Evolutionary conservation across 495 filamentous ascomycete species (phyloP), one percentile per base, ranked within the genome.

Genomic region (Penicillium longicatenatum): DNA sequence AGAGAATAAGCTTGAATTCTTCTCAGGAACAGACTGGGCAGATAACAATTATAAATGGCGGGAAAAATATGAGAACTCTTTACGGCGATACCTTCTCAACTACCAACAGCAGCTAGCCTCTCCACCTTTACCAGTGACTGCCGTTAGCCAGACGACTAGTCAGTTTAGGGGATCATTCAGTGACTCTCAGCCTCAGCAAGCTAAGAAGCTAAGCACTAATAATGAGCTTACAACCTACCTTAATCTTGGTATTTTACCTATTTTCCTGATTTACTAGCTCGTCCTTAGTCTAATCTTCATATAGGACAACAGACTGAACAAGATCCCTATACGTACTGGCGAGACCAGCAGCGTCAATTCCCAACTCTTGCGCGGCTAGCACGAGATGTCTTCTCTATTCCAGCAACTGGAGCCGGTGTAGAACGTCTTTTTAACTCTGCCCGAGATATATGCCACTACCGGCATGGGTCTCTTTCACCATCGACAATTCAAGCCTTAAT

Each of bases 1-100:
- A 5, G 39, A 41, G n/a, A 56, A 56, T 48, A 56, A 56, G 31
- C 20, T 56, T 39, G 37, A 56, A 16, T 56, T 56, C 33, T 56
- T 56, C n/a, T n/a, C n/a, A n/a, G n/a, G n/a, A 17, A 52, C 49
- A 24, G 44, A 49, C n/a, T 56, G 49, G 24, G 37, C 35, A 21
- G 20, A 52, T 52, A 52, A 52, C 8, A 30, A 30, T 8, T 30
- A 30, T 30, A 8, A 30, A 30, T 30, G 29, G 29, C 29, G 17
- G 8, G 19, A 50, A 29, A 50, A 21, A 35, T 30, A 30, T 30
- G 29, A 30, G 8, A 8, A 30, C 4, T 30, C 29, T 30, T 8
- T 30, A 30, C 29, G 44, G 26, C 16, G 44, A 1, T 54, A 46
- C 46, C 19, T 30, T 45, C 35, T 45, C 11, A 12, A 54, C 39